A percentile compares a stretch with the other conserved stretches of the same genome.
phyloP scores from a whole-genome alignment of 441 rosid species.

The Metrosideros polymorpha region DNA sequence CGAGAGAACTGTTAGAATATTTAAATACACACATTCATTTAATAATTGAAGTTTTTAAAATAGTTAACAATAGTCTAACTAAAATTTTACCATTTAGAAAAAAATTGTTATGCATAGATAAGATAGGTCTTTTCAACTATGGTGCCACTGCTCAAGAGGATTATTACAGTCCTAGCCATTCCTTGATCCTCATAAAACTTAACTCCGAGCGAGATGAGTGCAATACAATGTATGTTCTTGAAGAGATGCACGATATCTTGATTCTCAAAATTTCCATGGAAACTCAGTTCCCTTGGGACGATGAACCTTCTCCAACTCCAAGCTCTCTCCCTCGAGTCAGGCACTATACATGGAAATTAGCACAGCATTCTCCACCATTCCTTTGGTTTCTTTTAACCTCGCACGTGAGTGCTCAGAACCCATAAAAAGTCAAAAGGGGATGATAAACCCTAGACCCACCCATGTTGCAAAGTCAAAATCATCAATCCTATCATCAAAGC shows the following conservation, averaged over 20 bases:
- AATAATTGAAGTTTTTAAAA: too few species aligned
- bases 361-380: background rate
- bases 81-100: background rate
- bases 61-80: background rate
- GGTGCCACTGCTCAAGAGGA: background rate
- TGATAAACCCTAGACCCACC: background rate
- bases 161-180: background rate
- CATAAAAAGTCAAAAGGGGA: background rate
- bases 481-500: background rate
- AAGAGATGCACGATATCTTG: background rate
- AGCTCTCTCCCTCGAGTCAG: background rate
- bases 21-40: background rate
- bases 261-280: background rate
- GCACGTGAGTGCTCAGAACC: background rate
- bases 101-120: background rate
- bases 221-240: background rate
- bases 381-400: background rate
- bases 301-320: background rate
- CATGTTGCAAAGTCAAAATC: conserved; percentile 13
- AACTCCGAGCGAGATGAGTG: background rate
- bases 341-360: background rate
- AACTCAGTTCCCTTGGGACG: background rate
- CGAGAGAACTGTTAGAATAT: background rate
- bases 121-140: background rate
- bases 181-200: background rate